Evolutionary conservation across 2,329 filamentous ascomycete genomes (phyloP), one percentile per base, ranked within the genome.

Genomic region (Dothiorella sarmentorum): DNA sequence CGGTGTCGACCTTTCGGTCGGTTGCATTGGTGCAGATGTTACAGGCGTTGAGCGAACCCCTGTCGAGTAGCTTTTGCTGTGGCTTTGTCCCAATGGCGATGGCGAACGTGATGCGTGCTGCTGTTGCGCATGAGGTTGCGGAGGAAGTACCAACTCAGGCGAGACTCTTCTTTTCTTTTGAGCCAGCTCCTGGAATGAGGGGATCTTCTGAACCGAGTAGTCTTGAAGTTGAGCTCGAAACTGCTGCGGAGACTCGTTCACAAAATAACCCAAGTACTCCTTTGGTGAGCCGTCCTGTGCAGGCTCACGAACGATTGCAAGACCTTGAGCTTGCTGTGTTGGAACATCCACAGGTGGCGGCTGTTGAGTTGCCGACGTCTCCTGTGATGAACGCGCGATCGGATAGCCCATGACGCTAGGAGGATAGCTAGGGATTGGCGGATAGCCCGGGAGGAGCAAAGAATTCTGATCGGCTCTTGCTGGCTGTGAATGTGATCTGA

Each of bases 231-330:
- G 33, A 18, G 55, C 24, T 9, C 47, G 45, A n/a, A 53, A 55
- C 4, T 64, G 60, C 45, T 69, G 68, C 47, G 74, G 70, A 44
- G 78, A 75, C 24, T 79, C 76, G 10, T 72, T 73, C 43, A 80
- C 69, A 59, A 76, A 78, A 63, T 81, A 81, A 3, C 78, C 78
- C 11, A 79, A 70, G 62, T 80, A 80, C 60, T 81, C 78, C 63
- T 80, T 80, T 1, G 78, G 76, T 49, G 75, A 72, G 10, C 71
- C 71, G 56, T 68, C 70, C 13, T 73, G 57, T 10, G 29, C 33
- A 27, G 38, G 37, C 24, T 59, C 47, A 7, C 72, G 69, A 7
- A 44, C 22, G 18, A 65, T 49, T 27, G 62, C 37, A 20, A 64
- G 56, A 20, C 61, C 61, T 9, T 51, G 37, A 4, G 56, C 17